These are phyloP conservation scores for Acorus calamus DNA, from an alignment of 106 monocot genomes.

Conservation along the genomic window DNA sequence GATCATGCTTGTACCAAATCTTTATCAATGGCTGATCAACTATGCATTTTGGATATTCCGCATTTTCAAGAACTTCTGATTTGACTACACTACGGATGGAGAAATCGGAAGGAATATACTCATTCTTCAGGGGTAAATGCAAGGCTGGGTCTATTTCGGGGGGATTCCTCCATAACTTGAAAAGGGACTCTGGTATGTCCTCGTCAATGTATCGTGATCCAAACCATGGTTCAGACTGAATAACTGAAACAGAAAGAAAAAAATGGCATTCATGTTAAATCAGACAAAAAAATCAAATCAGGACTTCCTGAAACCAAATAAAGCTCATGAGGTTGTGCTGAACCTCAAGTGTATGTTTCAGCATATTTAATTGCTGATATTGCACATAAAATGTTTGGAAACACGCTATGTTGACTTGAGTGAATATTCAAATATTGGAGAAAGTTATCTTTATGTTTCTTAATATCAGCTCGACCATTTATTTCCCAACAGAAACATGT, in stretches of 20 bases:
- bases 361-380: too few species aligned
- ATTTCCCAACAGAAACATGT: too few species aligned
- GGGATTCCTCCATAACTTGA: conserved; percentile 66
- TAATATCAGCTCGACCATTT: too few species aligned
- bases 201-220: conserved; percentile 80
- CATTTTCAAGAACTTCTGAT: conserved; percentile 4
- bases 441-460: too few species aligned
- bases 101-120: conserved; percentile 79
- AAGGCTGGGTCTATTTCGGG: conserved; percentile 39
- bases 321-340: too few species aligned
- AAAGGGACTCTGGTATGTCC: conserved; percentile 45
- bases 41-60: conserved; percentile 55
- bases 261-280: background rate
- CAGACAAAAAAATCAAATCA: too few species aligned
- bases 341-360: too few species aligned
- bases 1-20: conserved; percentile 86
- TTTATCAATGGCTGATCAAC: conserved; percentile 65
- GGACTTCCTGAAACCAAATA: too few species aligned
- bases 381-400: too few species aligned
- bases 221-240: conserved; percentile 89
- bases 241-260: conserved; percentile 30
- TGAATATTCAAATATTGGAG: too few species aligned
- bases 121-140: conserved; percentile 83
- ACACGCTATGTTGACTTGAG: too few species aligned
- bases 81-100: conserved; percentile 42